Conservation (phyloP, 148 eudicot species). For the Selenicereus undatus region DNA sequence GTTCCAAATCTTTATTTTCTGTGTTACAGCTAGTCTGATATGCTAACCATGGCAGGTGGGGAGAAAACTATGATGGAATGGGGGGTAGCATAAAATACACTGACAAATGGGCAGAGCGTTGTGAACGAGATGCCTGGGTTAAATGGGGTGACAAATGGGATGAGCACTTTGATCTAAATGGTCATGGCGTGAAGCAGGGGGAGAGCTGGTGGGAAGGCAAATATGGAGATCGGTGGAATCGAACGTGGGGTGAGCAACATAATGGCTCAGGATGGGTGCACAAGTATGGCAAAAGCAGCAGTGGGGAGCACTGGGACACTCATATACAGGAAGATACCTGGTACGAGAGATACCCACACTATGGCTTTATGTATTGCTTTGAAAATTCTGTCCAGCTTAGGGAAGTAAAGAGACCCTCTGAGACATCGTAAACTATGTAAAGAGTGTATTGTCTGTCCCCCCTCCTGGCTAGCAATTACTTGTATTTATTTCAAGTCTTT, state of each 20-base stretch:
- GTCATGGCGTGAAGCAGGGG: conserved; percentile 80
- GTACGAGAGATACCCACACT: conserved; percentile 85
- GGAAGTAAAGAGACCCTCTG: conserved; percentile 62
- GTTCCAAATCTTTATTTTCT: neutral
- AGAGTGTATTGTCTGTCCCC: neutral
- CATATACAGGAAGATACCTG: conserved; percentile 75
- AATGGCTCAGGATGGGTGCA: conserved; percentile 91
- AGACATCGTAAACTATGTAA: conserved; percentile 14
- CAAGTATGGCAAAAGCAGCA: conserved; percentile 85
- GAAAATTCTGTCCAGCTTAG: conserved; percentile 73
- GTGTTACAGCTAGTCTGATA: neutral
- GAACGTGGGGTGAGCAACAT: conserved; percentile 92
- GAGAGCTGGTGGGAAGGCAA: conserved; percentile 96
- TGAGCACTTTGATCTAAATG: conserved; percentile 58
- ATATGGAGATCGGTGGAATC: conserved; percentile 77
- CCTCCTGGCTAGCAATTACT: neutral
- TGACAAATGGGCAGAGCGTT: conserved; percentile 95
- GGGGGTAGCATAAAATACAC: conserved; percentile 88
- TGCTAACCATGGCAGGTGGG: conserved; percentile 60
- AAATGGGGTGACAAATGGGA: conserved; percentile 99
- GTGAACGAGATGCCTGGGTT: conserved; percentile 74
- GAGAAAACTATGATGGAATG: conserved; percentile 81
- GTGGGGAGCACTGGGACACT: conserved; percentile 96
- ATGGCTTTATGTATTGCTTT: conserved; percentile 71
- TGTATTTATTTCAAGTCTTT: neutral